Base-by-base conservation (phyloP, 495 filamentous ascomycete species). In the Neurospora sp. region DNA sequence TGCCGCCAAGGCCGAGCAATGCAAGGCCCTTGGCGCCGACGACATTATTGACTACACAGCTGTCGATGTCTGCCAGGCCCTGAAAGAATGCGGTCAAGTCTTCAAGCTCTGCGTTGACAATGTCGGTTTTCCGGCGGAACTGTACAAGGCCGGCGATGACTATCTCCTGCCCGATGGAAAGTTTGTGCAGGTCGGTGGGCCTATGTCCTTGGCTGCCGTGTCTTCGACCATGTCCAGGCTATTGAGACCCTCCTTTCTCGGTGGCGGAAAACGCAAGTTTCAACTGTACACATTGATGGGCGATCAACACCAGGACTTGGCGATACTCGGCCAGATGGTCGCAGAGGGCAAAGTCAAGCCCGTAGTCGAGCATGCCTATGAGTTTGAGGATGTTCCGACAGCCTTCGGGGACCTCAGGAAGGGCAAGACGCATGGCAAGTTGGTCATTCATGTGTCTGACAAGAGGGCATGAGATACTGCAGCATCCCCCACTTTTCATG, bases 41-140 rank as follows among this genome's bases (percentile, higher is more conserved):
- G 86, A 89, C 71, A 84, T 92, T 3, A 83, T 94, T 53, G 90
- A 94, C 76, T 94, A 94, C 76, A 89, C 85, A n/a, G 76, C 80
- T 1, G 74, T 69, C 53, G 81, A 89, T 78, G 81, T 92, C 2
- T 74, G 85, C 48, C 77, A 83, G 10, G 80, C 74, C 9, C 75
- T 93, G 14, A 83, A 83, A 77, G 76, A 76, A 3, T 81, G 84
- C 46, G 89, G 88, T 0, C 79, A 80, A 18, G 79, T 87, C 7
- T 93, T 88, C 80, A 78, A 84, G 72, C 83, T 88, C 41, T 83
- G 86, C 0, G 80, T 93, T 38, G 92, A 93, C 79, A 89, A 91
- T 80, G 85, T 90, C 22, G 89, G 87, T 0, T 53, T 74, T 11
- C 82, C 87, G 2, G 76, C 77, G 0, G 12, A 70, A 11, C 77